Base-by-base conservation (phyloP, 176 grass and related monocot genomes). In the Hordeum marinum region DNA sequence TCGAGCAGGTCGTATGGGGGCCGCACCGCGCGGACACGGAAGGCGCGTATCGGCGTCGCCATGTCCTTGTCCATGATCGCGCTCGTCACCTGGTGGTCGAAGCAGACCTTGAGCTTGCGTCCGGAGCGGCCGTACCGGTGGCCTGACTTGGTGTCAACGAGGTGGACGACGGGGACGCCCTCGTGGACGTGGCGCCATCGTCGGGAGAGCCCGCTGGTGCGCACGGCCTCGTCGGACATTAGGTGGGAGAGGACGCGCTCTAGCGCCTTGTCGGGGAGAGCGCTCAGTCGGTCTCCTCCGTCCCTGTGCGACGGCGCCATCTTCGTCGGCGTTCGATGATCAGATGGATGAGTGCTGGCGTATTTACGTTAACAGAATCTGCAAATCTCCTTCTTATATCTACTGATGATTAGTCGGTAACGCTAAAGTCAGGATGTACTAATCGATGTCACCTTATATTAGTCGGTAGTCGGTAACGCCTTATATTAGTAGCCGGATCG, bases 1-100 rank as follows among this genome's bases (percentile, higher is more conserved):
- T 81, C 42, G 42, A 50, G 27, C 39, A 39, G n/a, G 42, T 34
- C 18, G 39, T 45, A 41, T 1, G 77, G 60, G 8, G 39, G 77
- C 2, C 8, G n/a, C 7, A 61, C 14, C 6, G 0, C 54, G 27
- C 7, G 11, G 34, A 78, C 34, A 2, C 7, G 34, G 54, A 78
- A 40, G 54, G 11, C 9, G 54, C 75, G 55, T 52, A 77, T 78
- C 9, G 55, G 55, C 76, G 54, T 61, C 35, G 6, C 11, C 3
- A 9, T 1, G 20, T 17, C 21, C 57, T 27, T 40, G 58, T 12
- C 4, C 40, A 81, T 39, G 6, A 81, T 13, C 9, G 63, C 57
- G 45, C 63, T 23, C n/a, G 61, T 50, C 17, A 81, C 39, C 63
- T 81, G 62, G 20, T 81, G 59, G 37, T 79, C 77, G 77, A 79